phyloP scores from a whole-genome alignment of 495 filamentous ascomycete species.

The Annulohypoxylon maeteangense region DNA sequence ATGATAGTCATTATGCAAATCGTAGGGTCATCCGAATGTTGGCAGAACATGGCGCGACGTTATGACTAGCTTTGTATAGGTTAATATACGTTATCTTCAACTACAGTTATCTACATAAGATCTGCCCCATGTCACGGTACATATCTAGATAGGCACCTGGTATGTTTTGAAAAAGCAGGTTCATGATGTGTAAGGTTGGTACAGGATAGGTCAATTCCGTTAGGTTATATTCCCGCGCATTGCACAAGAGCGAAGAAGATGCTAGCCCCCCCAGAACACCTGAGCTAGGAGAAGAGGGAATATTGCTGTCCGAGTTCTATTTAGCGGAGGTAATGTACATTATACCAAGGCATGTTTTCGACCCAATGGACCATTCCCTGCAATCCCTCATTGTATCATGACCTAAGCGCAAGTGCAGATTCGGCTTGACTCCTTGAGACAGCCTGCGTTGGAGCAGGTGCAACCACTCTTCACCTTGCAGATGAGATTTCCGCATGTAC shows the following conservation, averaged over 20 bases:
- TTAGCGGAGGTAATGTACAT: background rate
- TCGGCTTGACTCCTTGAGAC: constrained; percentile 15
- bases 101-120: too few relatives aligned
- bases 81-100: too few relatives aligned
- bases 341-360: background rate
- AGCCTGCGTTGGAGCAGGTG: constrained; percentile 14
- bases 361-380: background rate
- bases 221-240: too few relatives aligned
- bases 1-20: background rate
- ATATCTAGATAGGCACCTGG: too few relatives aligned
- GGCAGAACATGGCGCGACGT: background rate
- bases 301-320: background rate
- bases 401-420: constrained; percentile 20
- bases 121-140: too few relatives aligned
- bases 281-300: too few relatives aligned
- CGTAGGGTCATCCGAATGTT: background rate
- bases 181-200: too few relatives aligned
- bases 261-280: background rate
- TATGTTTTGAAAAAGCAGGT: too few relatives aligned
- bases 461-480: constrained; percentile 20
- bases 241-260: too few relatives aligned
- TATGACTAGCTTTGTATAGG: too few relatives aligned
- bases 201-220: too few relatives aligned
- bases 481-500: constrained; percentile 18
- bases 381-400: background rate